Conservation (phyloP, 768 basidiomycete genomes). For the Porphyrellus cyaneotinctus region DNA sequence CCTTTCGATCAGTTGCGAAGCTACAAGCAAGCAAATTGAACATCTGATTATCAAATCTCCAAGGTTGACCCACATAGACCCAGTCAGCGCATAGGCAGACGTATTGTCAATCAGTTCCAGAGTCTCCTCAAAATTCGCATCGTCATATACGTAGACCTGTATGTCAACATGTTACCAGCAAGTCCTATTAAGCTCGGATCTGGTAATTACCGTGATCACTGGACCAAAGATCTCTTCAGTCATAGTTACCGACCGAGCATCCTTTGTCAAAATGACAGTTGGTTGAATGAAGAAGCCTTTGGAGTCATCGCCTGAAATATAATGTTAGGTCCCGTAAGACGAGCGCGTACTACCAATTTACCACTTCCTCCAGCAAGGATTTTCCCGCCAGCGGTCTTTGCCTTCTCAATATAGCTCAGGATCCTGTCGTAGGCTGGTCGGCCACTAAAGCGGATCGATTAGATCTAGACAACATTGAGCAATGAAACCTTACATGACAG, state of each 20-base stretch:
- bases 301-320: conserved; percentile 67
- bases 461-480: background rate
- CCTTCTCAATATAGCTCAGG: conserved; percentile 75
- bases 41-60: background rate
- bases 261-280: conserved; percentile 88
- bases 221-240: conserved; percentile 97
- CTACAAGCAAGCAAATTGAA: conserved; percentile 37
- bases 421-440: conserved; percentile 89
- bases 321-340: background rate
- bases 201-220: conserved; percentile 71
- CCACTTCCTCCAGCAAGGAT: conserved; percentile 82
- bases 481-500: conserved; percentile 70
- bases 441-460: conserved; percentile 44
- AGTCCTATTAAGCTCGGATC: background rate
- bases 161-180: conserved; percentile 1
- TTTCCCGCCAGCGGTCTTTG: conserved; percentile 86
- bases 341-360: conserved; percentile 27
- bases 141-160: conserved; percentile 85
- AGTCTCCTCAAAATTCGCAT: conserved; percentile 81
- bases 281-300: conserved; percentile 93
- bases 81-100: conserved; percentile 89
- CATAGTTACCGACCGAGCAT: conserved; percentile 87
- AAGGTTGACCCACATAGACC: conserved; percentile 66
- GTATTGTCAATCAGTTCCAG: conserved; percentile 84
- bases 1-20: conserved; percentile 79